Conservation (phyloP, 208 protist genomes). For the Trichomonas tenax region DNA sequence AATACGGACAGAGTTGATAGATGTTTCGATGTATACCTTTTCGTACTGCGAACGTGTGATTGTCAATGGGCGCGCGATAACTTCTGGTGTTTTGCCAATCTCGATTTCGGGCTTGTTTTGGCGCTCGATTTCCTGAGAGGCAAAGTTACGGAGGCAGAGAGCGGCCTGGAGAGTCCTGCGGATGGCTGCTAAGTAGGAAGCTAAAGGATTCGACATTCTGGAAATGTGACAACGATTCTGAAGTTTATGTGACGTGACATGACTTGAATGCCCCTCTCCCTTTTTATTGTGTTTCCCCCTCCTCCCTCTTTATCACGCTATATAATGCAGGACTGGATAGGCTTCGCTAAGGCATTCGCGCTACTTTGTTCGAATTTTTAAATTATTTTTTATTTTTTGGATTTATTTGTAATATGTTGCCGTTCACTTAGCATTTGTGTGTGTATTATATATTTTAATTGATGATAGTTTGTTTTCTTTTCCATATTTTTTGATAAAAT, state of each 20-base stretch:
- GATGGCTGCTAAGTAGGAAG: conserved; percentile 74
- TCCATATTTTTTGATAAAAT: no score
- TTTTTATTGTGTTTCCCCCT: no score
- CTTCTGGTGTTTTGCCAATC: conserved; percentile 4
- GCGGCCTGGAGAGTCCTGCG: conserved; percentile 68
- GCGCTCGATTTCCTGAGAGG: conserved; percentile 78
- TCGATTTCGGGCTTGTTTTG: conserved; percentile 90
- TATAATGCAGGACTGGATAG: no score
- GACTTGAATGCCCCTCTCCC: not conserved
- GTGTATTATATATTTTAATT: no score
- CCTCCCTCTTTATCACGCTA: no score
- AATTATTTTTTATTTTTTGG: no score
- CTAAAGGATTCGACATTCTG: not conserved
- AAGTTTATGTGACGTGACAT: not conserved
- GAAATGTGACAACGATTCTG: not conserved
- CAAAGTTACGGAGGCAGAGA: conserved; percentile 79
- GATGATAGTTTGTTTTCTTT: no score
- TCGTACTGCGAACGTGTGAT: conserved; percentile 58
- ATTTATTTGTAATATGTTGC: no score
- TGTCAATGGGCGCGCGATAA: conserved; percentile 32
- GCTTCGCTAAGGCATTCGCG: no score
- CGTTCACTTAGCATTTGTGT: no score
- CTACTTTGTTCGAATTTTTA: no score
- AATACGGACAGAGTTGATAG: conserved; percentile 83
- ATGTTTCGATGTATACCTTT: conserved; percentile 69